Evolutionary conservation across 2,329 filamentous ascomycete species (phyloP), one percentile per base, ranked within the genome.

Genomic region (Neurospora sp.): DNA sequence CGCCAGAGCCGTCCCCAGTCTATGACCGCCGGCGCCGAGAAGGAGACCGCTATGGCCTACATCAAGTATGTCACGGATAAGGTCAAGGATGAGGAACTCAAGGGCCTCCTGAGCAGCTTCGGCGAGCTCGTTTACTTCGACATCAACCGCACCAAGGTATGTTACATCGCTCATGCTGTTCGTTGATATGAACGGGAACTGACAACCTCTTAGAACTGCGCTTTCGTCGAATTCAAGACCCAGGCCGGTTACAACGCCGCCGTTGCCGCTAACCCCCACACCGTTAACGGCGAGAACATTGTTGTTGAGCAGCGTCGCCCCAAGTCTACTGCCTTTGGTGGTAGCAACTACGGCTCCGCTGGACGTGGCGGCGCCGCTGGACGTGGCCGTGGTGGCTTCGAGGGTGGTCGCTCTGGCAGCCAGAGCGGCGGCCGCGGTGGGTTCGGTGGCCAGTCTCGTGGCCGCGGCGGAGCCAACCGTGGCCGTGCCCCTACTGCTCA

Each of bases 41-140:
- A 92, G 77, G 91, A 95, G 73, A 88, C 88, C 72, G 90, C 90
- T 69, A 87, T 93, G 75, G 96, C 91, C 23, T 98, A 97, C 81
- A 93, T 99, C 81, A 97, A 97, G 85, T 97, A 95, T 76, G 95
- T 98, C 67, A 95, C 90, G 67, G 93, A 97, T 40, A 94, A 93
- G 82, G 90, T 99, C 68, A 87, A 92, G 78, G 86, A 89, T 15
- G 87, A 88, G 52, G 88, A 92, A 66, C 84, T 99, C 71, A 90
- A 86, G 80, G 84, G 86, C 68, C 86, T 88, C 69, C 84, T 99
- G 68, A 85, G 88, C 75, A 88, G 89, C 75, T 93, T 90, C 74
- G 91, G 92, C 73, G 87, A 90, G 77, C 80, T 94, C 70, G 84
- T 85, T 69, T 89, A 90, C 77, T 92, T 94, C 73, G 92, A 93